Evolutionary conservation across 1,284 basidiomycete genomes (phyloP).

Genomic region (Papiliotrema flavescens): DNA sequence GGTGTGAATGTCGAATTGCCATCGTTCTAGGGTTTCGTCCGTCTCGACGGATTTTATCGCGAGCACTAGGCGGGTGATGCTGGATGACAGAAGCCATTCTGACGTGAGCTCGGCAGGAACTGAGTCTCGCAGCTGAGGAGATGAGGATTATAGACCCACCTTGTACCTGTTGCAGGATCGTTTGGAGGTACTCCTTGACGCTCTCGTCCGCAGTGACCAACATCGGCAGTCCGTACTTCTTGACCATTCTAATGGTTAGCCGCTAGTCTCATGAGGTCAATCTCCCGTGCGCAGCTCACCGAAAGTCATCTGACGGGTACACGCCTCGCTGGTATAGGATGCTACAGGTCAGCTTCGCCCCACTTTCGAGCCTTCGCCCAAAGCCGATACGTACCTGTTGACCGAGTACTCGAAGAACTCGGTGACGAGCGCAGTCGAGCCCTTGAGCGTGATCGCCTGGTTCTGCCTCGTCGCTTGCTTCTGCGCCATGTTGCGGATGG

Average conservation of each 20-base stretch:
- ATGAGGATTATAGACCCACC: constrained; percentile 55
- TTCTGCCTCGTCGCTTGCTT: constrained; percentile 47
- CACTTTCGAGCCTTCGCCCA: background rate
- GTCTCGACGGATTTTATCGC: constrained; percentile 95
- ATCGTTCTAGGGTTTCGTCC: constrained; percentile 85
- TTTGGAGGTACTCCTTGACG: constrained; percentile 86
- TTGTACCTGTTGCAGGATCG: constrained; percentile 85
- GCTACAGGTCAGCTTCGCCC: constrained; percentile 49
- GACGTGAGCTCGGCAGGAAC: background rate
- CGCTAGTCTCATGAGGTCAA: background rate
- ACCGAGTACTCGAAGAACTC: constrained; percentile 99
- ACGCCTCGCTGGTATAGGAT: constrained; percentile 96
- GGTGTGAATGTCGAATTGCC: constrained; percentile 96
- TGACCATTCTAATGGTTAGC: constrained; percentile 70
- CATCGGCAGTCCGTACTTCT: constrained; percentile 96
- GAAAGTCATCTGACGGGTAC: constrained; percentile 95
- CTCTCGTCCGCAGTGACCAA: constrained; percentile 90
- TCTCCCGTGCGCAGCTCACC: constrained; percentile 22
- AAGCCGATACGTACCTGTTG: constrained; percentile 67
- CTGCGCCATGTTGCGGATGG: constrained; percentile 38
- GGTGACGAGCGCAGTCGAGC: constrained; percentile 89
- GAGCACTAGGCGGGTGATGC: constrained; percentile 87
- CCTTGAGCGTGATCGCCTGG: constrained; percentile 80
- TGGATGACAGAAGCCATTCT: constrained; percentile 90
- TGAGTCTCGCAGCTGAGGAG: background rate